Evolutionary conservation across 1,284 basidiomycete genomes (phyloP), one percentile per base, ranked within the genome.

Genomic region (Ceratobasidium theobromae): DNA sequence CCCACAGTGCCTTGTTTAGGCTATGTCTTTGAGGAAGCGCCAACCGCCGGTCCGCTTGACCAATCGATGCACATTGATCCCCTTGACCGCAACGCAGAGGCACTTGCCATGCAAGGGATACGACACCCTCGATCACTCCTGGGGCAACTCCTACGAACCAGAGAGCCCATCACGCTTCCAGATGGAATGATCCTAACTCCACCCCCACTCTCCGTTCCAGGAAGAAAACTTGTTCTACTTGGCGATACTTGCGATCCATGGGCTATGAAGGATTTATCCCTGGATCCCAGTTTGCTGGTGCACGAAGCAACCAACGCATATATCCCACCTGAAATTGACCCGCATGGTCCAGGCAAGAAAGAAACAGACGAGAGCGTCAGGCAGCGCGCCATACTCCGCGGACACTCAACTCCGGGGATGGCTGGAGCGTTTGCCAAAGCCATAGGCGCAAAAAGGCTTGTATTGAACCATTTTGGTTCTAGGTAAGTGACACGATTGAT

Each of bases 221-320:
- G 92, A 3, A 81, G 90, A 49, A 91, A 90, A 74, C 72, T 95
- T 21, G 86, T 84, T 35, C 84, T 95, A 64, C 78, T 94, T 33
- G 92, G 92, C 0, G 91, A 93, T 73, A 91, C 89, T 1, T 82
- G 77, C 70, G 85, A 91, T 72, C 80, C 88, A 0, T 80, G 82
- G 14, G 74, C 78, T 1, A 81, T 90, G 65, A 75, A 79, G 11
- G 82, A 84, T 3, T 78, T 90, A 14, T 82, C 86, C 69, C 73
- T 75, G 71, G 83, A 82, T 62, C 82, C 86, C 18, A 86, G 91
- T 70, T 69, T 93, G 9, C 81, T 86, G 55, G 80, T 88, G 4
- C 93, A 96, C 75, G 93, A 96, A 77, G 87, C 89, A 21, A 95
- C 92, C 2, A 93, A 95, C 74, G 86, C 88, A 0, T 84, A 82